These are phyloP conservation scores for Aureobasidium leucospermi DNA, from an alignment of 2,329 filamentous ascomycete species.

Conservation along the genomic window DNA sequence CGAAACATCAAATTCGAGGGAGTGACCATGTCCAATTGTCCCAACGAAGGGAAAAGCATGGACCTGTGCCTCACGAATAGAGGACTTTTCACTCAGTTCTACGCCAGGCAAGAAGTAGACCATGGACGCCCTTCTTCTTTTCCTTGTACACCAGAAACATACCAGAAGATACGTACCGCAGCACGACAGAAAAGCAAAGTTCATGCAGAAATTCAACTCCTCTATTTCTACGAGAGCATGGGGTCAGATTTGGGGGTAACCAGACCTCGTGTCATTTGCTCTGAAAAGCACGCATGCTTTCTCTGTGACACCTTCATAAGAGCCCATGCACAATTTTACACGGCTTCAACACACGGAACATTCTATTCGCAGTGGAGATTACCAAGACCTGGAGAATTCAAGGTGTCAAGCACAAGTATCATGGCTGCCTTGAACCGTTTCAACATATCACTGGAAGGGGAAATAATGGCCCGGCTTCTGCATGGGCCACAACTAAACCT, in stretches of 20 bases:
- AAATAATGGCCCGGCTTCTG: neutral
- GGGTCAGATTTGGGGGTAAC: neutral
- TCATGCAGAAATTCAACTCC: slow-evolving; percentile 6
- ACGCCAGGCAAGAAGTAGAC: neutral
- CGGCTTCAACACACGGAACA: neutral
- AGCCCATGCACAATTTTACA: slow-evolving; percentile 6
- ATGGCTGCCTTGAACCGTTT: neutral
- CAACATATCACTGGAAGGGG: neutral
- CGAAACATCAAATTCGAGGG: no score
- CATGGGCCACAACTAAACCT: no score
- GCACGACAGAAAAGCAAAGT: neutral
- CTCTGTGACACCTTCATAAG: slow-evolving; percentile 4
- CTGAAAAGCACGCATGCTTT: slow-evolving; percentile 4
- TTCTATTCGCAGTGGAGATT: neutral
- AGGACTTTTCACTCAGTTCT: no score
- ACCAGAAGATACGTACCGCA: neutral
- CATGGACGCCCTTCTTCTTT: neutral
- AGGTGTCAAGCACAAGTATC: neutral
- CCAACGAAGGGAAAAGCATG: no score
- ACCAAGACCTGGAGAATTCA: neutral
- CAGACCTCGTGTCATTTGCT: slow-evolving; percentile 5
- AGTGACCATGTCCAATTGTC: no score
- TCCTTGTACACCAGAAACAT: neutral
- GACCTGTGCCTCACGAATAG: no score
- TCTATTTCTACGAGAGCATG: neutral